Conservation (phyloP, 75 land plant species). For the Adiantum capillusveneris region DNA sequence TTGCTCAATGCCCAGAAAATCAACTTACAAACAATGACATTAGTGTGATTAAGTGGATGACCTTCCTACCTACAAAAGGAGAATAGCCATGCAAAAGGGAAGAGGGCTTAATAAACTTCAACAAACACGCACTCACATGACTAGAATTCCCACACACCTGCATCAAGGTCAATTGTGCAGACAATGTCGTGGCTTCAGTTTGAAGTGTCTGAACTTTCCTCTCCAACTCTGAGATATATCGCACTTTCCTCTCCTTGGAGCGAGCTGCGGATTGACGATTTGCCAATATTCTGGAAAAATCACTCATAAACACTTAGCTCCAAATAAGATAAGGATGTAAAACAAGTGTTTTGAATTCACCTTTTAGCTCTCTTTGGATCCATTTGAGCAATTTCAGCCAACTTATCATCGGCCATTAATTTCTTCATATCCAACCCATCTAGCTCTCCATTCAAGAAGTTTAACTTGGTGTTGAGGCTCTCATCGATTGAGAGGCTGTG, state of each 20-base stretch:
- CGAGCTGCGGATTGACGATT: slow-evolving; percentile 61
- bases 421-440: slow-evolving; percentile 62
- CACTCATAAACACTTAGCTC: not conserved
- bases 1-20: too few species aligned
- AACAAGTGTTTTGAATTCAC: slow-evolving; percentile 10
- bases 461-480: slow-evolving; percentile 31
- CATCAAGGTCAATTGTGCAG: slow-evolving; percentile 45
- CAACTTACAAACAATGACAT: too few species aligned
- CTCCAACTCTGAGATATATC: slow-evolving; percentile 54
- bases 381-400: slow-evolving; percentile 57
- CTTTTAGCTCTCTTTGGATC: slow-evolving; percentile 83
- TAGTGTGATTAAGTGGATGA: too few species aligned
- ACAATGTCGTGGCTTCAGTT: slow-evolving; percentile 59
- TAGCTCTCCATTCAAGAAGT: slow-evolving; percentile 66
- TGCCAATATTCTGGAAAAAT: slow-evolving; percentile 36
- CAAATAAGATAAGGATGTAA: not conserved
- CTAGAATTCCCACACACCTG: too few species aligned
- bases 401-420: slow-evolving; percentile 75
- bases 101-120: too few species aligned
- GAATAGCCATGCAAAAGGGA: too few species aligned
- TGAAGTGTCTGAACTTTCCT: slow-evolving; percentile 56
- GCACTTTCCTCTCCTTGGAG: slow-evolving; percentile 53
- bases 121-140: too few species aligned
- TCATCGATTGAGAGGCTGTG: slow-evolving; percentile 32
- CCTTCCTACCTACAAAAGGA: too few species aligned